These are phyloP conservation scores for Russula virescens DNA, from an alignment of 768 basidiomycete species.

Conservation along the genomic window DNA sequence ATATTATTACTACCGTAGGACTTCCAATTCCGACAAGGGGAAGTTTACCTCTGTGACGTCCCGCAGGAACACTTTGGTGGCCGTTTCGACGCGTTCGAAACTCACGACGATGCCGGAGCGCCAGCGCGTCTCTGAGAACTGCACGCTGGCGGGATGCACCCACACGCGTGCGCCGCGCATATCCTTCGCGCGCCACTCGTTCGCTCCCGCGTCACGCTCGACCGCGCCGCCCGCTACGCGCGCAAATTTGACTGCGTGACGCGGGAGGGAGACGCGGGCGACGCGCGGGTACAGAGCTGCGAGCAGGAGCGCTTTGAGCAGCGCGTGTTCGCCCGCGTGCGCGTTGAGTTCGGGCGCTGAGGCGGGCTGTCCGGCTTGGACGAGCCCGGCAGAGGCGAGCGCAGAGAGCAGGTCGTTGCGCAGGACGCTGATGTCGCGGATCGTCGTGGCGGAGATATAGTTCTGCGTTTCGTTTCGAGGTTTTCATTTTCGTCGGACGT, in stretches of 20 bases:
- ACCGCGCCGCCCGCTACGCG: conserved; percentile 78
- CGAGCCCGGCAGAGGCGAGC: conserved; percentile 65
- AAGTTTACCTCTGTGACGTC: conserved; percentile 69
- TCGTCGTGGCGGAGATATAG: conserved; percentile 68
- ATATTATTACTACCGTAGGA: background rate
- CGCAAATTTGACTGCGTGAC: conserved; percentile 75
- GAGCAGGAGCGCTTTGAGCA: conserved; percentile 79
- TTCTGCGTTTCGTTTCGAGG: conserved; percentile 58
- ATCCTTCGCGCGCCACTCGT: conserved; percentile 81
- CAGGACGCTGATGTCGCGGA: conserved; percentile 74
- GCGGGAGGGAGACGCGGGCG: conserved; percentile 68
- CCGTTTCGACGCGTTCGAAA: conserved; percentile 77
- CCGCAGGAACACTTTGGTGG: conserved; percentile 69
- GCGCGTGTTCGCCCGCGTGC: conserved; percentile 60
- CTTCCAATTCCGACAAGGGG: background rate
- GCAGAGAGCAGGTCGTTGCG: conserved; percentile 72
- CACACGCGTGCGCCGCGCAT: conserved; percentile 59
- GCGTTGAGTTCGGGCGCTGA: conserved; percentile 50
- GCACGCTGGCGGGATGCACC: conserved; percentile 74
- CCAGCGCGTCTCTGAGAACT: conserved; percentile 71
- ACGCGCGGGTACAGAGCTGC: conserved; percentile 86
- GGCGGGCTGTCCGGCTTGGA: conserved; percentile 43
- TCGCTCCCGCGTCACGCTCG: conserved; percentile 77
- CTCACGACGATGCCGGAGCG: conserved; percentile 76
- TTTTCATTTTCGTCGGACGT: too few species aligned